Evolutionary conservation across 1,284 basidiomycete genomes (phyloP).

Genomic region (Leccinum insolens): DNA sequence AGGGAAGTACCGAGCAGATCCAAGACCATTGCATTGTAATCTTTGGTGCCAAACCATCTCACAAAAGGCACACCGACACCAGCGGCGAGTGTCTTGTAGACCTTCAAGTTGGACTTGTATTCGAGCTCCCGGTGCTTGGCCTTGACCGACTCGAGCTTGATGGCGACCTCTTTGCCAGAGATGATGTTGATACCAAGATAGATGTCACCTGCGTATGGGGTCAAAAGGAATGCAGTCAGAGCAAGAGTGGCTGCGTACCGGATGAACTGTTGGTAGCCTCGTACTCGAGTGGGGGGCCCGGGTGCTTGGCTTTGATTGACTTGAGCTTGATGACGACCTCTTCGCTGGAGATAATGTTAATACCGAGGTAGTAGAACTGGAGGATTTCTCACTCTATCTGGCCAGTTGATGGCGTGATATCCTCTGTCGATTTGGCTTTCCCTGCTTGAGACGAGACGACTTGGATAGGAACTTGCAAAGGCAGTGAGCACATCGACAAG

Average conservation of each 20-base stretch:
- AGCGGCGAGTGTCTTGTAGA: slow-evolving; percentile 96
- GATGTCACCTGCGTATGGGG: slow-evolving; percentile 78
- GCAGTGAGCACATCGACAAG: no score
- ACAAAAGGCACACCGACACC: slow-evolving; percentile 99
- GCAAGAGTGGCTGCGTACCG: slow-evolving; percentile 58
- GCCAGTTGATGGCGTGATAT: no score
- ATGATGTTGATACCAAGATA: slow-evolving; percentile 99
- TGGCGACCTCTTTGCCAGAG: slow-evolving; percentile 99
- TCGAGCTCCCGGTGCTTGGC: slow-evolving; percentile 95
- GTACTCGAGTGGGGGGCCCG: no score
- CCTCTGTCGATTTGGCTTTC: no score
- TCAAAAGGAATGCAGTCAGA: background rate
- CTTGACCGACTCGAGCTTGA: slow-evolving; percentile 99
- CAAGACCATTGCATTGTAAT: slow-evolving; percentile 99
- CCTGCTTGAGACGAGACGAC: no score
- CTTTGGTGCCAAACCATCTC: slow-evolving; percentile 97
- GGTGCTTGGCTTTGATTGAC: no score
- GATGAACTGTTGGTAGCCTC: slow-evolving; percentile 21
- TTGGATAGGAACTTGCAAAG: no score
- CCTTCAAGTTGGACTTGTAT: slow-evolving; percentile 85
- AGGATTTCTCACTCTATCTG: no score
- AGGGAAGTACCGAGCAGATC: slow-evolving; percentile 97
- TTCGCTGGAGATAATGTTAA: no score
- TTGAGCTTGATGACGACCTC: no score
- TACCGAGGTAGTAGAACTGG: no score